Percentiles rank a stretch among this genome's conserved stretches.
These are phyloP conservation scores for Gremmenia infestans DNA, from an alignment of 2,329 filamentous ascomycete species.

Conservation along the genomic window DNA sequence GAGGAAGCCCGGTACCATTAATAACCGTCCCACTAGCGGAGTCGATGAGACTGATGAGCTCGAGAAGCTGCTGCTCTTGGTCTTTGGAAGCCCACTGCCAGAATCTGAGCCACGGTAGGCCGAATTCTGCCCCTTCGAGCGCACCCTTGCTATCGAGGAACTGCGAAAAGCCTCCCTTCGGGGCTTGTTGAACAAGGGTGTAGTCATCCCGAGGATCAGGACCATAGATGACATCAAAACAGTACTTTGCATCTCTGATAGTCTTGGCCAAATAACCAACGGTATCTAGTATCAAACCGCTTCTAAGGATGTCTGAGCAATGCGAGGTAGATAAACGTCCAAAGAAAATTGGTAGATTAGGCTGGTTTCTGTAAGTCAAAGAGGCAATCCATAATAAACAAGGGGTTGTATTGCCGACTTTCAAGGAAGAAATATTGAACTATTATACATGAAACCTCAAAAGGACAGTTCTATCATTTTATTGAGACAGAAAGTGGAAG, in stretches of 20 bases:
- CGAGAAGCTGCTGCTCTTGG: conserved; percentile 49
- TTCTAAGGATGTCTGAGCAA: no score
- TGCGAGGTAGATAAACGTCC: no score
- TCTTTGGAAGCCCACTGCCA: conserved; percentile 57
- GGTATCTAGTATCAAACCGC: conserved; percentile 42
- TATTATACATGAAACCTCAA: no score
- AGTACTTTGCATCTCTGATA: conserved; percentile 62
- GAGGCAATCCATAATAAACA: no score
- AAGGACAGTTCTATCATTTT: no score
- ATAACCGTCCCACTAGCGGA: conserved; percentile 61
- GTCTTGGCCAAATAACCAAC: conserved; percentile 64
- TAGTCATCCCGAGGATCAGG: conserved; percentile 60
- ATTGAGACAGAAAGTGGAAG: no score
- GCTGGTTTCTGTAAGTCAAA: no score
- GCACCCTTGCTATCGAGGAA: conserved; percentile 44
- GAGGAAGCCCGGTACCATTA: conserved; percentile 64
- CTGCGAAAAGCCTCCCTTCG: conserved; percentile 50
- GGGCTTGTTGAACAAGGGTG: conserved; percentile 37
- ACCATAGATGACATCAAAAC: conserved; percentile 64
- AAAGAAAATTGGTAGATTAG: no score
- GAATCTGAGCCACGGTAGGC: conserved; percentile 67
- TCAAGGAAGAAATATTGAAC: no score
- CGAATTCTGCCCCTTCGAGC: conserved; percentile 56
- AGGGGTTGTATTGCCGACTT: not conserved
- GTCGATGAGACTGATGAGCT: conserved; percentile 48